Base-by-base conservation (phyloP, 169 alveolate species). In the Plasmodium reichenowi region DNA sequence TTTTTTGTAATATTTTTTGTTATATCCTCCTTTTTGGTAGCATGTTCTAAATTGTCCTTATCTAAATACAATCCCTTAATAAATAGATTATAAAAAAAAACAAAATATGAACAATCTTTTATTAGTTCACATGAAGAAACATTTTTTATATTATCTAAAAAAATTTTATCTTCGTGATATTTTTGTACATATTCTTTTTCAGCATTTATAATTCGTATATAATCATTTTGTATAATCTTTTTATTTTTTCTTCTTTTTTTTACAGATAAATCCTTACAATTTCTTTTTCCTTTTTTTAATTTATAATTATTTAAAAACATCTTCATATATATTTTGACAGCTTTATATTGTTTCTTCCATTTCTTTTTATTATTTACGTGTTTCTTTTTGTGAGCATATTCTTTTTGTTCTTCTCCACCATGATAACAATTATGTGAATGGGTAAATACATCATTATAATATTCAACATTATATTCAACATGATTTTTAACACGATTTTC, bases 171-270 rank as follows among this genome's bases (percentile, higher is more conserved):
- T 32, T 78, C 78, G 52, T 64, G 20, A 48, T 64, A 78, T 66
- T 66, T 78, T 15, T 78, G 32, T 26, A 13, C 9, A 78, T 64
- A 78, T 48, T 66, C 89, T 17, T 78, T 78, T 6, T 66, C 78
- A 6, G 64, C n/a, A 10, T 78, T 48, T 64, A 66, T 43, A 17
- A 78, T 78, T 59, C 48, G 50, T 66, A 64, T 29, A 12, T 78
- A 78, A 20, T 78, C 89, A 9, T 52, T 38, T n/a, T 7, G 50
- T 17, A 78, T 24, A 50, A 47, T 47, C 29, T 63, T 66, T 29
- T 22, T 15, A 13, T 45, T 75, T 2, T 15, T 64, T 3, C 52
- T 38, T 78, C 48, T 78, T 47, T 50, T 66, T 22, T 26, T 64
- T 26, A 32, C 50, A 50, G 52, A 10, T n/a, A 13, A n/a, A 24